A percentile compares a stretch with the other conserved stretches of the same genome.
Evolutionary conservation across 345 rosid species (phyloP).

Genomic region (Durio zibethinus): DNA sequence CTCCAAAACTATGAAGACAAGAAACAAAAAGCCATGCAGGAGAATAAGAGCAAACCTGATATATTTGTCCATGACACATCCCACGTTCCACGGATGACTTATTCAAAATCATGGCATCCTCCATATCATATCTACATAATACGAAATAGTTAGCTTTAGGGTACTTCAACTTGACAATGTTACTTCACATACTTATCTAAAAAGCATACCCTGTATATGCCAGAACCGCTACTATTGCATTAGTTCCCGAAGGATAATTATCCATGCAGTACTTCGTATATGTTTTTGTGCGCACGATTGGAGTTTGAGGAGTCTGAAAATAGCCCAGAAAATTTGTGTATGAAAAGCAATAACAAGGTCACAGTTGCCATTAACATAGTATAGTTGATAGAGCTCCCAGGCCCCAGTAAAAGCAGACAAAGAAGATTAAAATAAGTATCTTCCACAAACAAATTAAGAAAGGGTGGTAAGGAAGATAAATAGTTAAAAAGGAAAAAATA

Average conservation of each 20-base stretch:
- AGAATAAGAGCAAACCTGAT: conserved; percentile 55
- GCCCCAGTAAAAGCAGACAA: neutral
- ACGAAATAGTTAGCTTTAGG: neutral
- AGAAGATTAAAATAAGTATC: conserved; percentile 11
- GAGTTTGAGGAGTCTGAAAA: conserved; percentile 94
- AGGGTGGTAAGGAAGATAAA: neutral
- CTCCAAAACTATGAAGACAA: neutral
- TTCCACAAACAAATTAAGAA: neutral
- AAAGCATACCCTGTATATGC: conserved; percentile 72
- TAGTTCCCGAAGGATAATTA: conserved; percentile 87
- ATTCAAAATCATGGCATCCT: conserved; percentile 97
- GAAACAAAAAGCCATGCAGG: neutral
- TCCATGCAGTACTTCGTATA: conserved; percentile 71
- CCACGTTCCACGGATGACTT: conserved; percentile 95
- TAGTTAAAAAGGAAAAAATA: neutral
- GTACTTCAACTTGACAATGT: neutral
- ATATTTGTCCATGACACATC: conserved; percentile 95
- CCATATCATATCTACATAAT: conserved; percentile 83
- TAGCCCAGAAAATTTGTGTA: conserved; percentile 22
- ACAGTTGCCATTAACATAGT: neutral
- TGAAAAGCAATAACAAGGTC: neutral
- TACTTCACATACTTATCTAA: neutral
- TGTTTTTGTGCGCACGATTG: conserved; percentile 76
- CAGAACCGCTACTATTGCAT: conserved; percentile 97
- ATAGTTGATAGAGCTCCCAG: neutral